A percentile compares a stretch with the other conserved stretches of the same genome.
Evolutionary conservation across 768 basidiomycete species (phyloP).

Genomic region (Podaxis sp.): DNA sequence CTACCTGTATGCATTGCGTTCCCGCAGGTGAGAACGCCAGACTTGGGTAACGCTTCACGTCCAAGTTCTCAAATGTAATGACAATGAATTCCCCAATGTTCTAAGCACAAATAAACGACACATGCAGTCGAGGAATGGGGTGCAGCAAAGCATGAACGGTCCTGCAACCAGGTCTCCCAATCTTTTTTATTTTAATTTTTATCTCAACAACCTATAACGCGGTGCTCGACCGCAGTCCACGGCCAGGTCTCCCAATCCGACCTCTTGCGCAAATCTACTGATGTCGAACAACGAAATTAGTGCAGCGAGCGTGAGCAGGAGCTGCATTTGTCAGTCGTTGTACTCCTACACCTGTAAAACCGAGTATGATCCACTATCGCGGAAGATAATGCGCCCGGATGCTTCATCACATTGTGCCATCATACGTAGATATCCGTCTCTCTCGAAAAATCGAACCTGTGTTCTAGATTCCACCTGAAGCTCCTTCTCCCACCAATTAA

Average conservation of each 20-base stretch:
- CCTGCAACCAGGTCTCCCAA: slow-evolving; percentile 45
- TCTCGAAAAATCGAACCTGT: neutral
- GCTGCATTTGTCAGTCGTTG: slow-evolving; percentile 15
- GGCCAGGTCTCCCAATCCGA: slow-evolving; percentile 42
- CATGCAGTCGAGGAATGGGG: slow-evolving; percentile 23
- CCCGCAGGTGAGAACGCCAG: no score
- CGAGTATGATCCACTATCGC: neutral
- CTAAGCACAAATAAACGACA: no score
- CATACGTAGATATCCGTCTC: neutral
- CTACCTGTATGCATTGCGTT: no score
- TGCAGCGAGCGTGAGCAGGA: slow-evolving; percentile 35
- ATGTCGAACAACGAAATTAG: slow-evolving; percentile 40
- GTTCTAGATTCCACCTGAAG: no score
- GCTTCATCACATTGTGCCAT: neutral
- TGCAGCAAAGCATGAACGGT: slow-evolving; percentile 44
- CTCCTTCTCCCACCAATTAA: neutral
- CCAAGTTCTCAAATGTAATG: no score
- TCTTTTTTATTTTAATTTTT: no score
- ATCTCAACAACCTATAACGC: no score
- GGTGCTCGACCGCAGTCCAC: no score
- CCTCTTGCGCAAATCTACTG: slow-evolving; percentile 39
- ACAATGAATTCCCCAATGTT: no score
- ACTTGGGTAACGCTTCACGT: no score
- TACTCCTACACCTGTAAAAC: no score
- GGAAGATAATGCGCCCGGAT: neutral